Base-by-base conservation (phyloP, 2,329 filamentous ascomycete genomes). In the Pseudogymnoascus sp. region DNA sequence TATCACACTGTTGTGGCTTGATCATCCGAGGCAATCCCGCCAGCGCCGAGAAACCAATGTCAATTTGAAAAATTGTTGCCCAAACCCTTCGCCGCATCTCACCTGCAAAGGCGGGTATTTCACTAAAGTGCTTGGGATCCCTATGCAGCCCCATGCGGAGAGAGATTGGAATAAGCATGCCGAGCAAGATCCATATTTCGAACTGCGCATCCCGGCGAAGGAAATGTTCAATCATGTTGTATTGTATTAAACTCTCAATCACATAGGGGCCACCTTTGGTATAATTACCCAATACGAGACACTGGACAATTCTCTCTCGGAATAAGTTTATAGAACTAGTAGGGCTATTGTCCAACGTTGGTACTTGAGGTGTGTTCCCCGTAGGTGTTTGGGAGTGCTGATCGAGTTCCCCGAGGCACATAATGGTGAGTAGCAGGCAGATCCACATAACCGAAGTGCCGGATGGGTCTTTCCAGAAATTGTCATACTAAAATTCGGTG, bases 41-140 rank as follows among this genome's bases (percentile, higher is more conserved):
- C 70, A 91, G 89, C 65, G 90, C 89, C 0, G 90, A 93, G 70
- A 93, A 91, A 62, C 92, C 80, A 10, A 90, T 81, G 72, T 95
- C 90, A 28, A 84, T 81, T 76, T 90, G 88, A 62, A 89, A 82
- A 40, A 95, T 81, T 61, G 90, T 80, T 6, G 87, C 84, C 90
- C 87, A 89, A 4, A 84, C 81, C 65, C 87, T 78, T 37, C 86
- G 79, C 67, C 87, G 80, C 84, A 89, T 93, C 77, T 95, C 90
- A 78, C 84, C 90, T 75, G 91, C 84, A 68, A 90, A 93, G 5
- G 89, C 86, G 1, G 86, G 83, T 56, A 95, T 82, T 12, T 82
- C 84, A 2, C 87, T 81, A 72, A 91, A 93, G 75, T 87, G 90
- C 64, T 85, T 88, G 8, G 89, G 82, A 72, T 93, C 90, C 65